Evolutionary conservation across 1,139 yeast genomes (phyloP), one percentile per base, ranked within the genome.

Genomic region (Kurtzmaniella quercitrusa): DNA sequence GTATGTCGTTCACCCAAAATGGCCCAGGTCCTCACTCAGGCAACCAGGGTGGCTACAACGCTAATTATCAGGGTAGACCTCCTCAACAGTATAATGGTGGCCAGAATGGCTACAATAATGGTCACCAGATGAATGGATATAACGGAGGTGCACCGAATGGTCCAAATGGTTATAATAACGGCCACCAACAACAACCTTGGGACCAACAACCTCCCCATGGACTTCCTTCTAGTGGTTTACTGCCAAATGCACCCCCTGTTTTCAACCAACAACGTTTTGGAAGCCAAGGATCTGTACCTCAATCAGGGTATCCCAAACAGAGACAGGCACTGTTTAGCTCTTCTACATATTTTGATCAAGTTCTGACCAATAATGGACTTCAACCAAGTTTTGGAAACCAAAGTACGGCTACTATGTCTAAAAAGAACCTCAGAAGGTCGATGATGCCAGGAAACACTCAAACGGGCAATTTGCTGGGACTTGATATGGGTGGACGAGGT

Each of bases 401-500:
- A n/a, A 44, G 41, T 29, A 25, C 43, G 34, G 27, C 16, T 8
- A 29, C 11, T 11, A 18, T 19, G 19, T 14, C 66, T 8, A 66
- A 65, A 50, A 62, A 62, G 42, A 55, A 43, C 39, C 65, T 65
- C 48, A 65, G 76, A 42, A 62, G 75, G 23, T 67, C 75, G 0
- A 66, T 59, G 12, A 63, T 62, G 51, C 70, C 74, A 16, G 58
- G 49, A 43, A 53, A 65, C 59, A 59, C 56, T 39, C 36, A 31
- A 6, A 68, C 65, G 10, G 64, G 60, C 43, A 41, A 36, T 33
- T 51, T 65, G 23, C 65, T 64, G 29, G 71, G 72, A 3, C 50
- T 71, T 27, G 77, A 73, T 53, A 63, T 70, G 65, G 77, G 77
- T 12, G 77, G 77, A 10, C 63, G 78, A 51, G 77, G 75, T n/a